Evolutionary conservation across 2,329 filamentous ascomycete genomes (phyloP), one percentile per base, ranked within the genome.

Genomic region (Alternaria novae-zelandiae): DNA sequence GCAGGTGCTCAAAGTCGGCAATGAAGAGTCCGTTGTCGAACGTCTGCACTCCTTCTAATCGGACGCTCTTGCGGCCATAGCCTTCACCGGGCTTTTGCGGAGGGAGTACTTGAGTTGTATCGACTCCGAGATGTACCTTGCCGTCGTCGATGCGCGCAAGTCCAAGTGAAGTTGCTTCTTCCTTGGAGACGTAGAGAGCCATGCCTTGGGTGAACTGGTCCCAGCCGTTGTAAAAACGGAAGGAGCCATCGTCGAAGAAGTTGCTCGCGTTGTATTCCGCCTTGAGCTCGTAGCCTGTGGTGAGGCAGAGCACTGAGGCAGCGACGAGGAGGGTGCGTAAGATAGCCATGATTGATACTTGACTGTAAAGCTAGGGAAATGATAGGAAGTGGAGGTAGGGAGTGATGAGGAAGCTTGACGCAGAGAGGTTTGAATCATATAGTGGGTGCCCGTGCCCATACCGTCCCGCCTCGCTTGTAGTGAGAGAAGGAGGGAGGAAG

Each of bases 1-100:
- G 74, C 36, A 78, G 64, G 56, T 78, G 74, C 3, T 61, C 68
- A 30, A 78, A 72, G 56, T 78, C 74, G 9, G 65, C 68, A 30
- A 78, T 70, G 51, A 77, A 57, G 13, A 78, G 64, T 9, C 71
- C 74, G 32, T 64, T 64, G 53, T 70, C 70, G 36, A 71, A 74
- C 2, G 62, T 64, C 15, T 68, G 61, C 10, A 68, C 68, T 47
- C 66, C 69, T 43, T 68, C 64, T 6, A 76, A 59, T n/a, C 74
- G 67, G 3, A 77, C 53, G 54, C 68, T 73, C 45, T 68, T 64
- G n/a, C 75, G 72, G 1, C 72, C 72, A 30, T 45, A 54, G 44
- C 60, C 59, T 26, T 67, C 51, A 43, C 56, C 47, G 10, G 32
- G 25, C 7, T 45, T 17, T 21, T 32, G 25, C 9, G 25, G 50